phyloP scores from a whole-genome alignment of 805 yeast species.

The fission yeast (Schizosaccharomyces pombe) region DNA sequence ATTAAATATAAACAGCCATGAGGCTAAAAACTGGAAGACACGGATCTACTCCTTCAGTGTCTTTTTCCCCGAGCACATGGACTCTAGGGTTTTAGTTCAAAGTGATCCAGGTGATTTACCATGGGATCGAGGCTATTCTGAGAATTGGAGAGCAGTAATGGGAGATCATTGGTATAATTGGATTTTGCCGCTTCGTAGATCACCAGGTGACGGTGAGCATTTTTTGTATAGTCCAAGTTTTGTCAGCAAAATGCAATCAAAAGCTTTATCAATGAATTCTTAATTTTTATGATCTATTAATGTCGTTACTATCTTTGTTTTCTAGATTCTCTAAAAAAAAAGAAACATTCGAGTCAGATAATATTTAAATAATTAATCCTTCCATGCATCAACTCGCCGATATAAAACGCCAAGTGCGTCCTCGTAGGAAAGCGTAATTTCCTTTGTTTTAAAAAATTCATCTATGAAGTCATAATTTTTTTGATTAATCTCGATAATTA shows the following conservation, averaged over 20 bases:
- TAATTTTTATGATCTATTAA: no score
- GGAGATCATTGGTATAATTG: slow-evolving; percentile 3
- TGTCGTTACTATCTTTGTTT: no score
- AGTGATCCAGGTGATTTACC: slow-evolving; percentile 1
- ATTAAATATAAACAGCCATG: not conserved
- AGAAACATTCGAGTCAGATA: not conserved
- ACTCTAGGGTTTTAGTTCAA: not conserved
- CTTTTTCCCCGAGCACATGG: not conserved
- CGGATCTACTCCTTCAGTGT: not conserved
- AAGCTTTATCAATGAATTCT: no score
- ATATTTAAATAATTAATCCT: not conserved
- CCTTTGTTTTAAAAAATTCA: not conserved
- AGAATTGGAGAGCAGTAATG: slow-evolving; percentile 1
- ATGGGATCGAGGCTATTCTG: not conserved
- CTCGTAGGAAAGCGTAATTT: not conserved
- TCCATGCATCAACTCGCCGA: slow-evolving; percentile 1
- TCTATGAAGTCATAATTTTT: not conserved
- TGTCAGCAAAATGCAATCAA: not conserved
- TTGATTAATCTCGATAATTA: not conserved
- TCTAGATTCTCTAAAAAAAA: not conserved
- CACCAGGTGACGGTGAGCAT: not conserved
- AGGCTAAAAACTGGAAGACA: not conserved
- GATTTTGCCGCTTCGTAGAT: not conserved
- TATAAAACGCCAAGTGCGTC: not conserved
- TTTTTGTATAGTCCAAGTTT: not conserved